Evolutionary conservation across 1,284 basidiomycete genomes (phyloP).

Genomic region (Paramarasmius palmivorus): DNA sequence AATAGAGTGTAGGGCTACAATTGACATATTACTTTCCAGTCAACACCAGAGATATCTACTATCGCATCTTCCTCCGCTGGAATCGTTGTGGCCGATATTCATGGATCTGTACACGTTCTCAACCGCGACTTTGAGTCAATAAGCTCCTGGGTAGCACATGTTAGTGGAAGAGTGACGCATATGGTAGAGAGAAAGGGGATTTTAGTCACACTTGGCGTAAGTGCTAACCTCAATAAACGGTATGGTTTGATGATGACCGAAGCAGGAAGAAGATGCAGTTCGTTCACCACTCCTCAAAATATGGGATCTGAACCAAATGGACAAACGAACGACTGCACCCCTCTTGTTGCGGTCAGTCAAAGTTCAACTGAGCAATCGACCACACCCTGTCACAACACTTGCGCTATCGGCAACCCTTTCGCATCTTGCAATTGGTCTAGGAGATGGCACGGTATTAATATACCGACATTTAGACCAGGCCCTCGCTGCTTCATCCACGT

Average conservation of each 20-base stretch:
- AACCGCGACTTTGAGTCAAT: slow-evolving; percentile 73
- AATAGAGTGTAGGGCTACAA: not conserved
- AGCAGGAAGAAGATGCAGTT: slow-evolving; percentile 76
- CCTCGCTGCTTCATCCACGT: slow-evolving; percentile 60
- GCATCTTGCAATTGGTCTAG: slow-evolving; percentile 89
- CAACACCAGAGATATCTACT: slow-evolving; percentile 71
- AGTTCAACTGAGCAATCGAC: slow-evolving; percentile 74
- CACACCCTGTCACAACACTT: slow-evolving; percentile 84
- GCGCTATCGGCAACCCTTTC: slow-evolving; percentile 81
- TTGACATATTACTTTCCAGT: slow-evolving; percentile 34
- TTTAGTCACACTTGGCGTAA: slow-evolving; percentile 82
- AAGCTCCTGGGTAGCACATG: slow-evolving; percentile 79
- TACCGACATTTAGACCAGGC: slow-evolving; percentile 92
- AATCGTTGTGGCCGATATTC: slow-evolving; percentile 77
- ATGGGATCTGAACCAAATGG: slow-evolving; percentile 82
- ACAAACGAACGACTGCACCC: slow-evolving; percentile 72
- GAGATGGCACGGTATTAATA: slow-evolving; percentile 92
- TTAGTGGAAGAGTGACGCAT: slow-evolving; percentile 77
- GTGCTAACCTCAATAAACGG: slow-evolving; percentile 28
- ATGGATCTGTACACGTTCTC: slow-evolving; percentile 77
- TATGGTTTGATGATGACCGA: slow-evolving; percentile 16
- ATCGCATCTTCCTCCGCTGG: slow-evolving; percentile 62
- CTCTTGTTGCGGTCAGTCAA: slow-evolving; percentile 75
- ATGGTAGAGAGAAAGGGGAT: slow-evolving; percentile 79
- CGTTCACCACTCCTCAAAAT: slow-evolving; percentile 84